phyloP scores from a whole-genome alignment of 192 early-diverging fungal genomes.

The Coemansia sp. region DNA sequence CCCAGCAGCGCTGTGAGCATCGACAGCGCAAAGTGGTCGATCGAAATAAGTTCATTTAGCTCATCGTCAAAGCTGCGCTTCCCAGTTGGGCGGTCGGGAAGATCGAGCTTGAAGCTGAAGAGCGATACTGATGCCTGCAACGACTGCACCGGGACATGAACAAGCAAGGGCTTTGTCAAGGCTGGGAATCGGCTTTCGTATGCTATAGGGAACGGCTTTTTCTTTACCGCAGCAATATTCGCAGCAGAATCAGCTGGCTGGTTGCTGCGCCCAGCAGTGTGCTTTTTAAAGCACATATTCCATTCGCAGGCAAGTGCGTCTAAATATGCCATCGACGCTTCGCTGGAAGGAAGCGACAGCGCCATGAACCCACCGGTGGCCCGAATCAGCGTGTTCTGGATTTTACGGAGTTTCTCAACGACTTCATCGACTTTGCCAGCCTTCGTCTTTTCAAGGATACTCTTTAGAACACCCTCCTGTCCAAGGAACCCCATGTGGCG shows the following conservation, averaged over 20 bases:
- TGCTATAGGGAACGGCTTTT: constrained; percentile 45
- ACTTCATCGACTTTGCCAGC: too few species aligned
- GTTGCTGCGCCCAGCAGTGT: not conserved
- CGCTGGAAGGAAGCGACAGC: not conserved
- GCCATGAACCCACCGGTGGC: not conserved
- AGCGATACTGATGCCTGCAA: constrained; percentile 50
- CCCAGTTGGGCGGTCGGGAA: constrained; percentile 17
- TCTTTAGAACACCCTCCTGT: too few species aligned
- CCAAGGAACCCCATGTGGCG: constrained; percentile 65
- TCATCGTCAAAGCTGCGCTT: constrained; percentile 26
- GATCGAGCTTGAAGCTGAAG: constrained; percentile 50
- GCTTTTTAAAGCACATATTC: constrained; percentile 14
- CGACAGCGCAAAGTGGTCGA: constrained; percentile 58
- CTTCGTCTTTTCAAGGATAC: too few species aligned
- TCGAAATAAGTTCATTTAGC: constrained; percentile 40
- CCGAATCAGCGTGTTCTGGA: too few species aligned
- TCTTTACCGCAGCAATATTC: not conserved
- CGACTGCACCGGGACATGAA: constrained; percentile 53
- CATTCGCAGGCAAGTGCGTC: constrained; percentile 30
- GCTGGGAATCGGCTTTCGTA: constrained; percentile 46
- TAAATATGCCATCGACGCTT: constrained; percentile 14
- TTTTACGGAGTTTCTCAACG: not conserved
- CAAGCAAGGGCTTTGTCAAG: constrained; percentile 36
- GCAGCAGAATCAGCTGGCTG: not conserved
- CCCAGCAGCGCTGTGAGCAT: constrained; percentile 71